Evolutionary conservation across 495 filamentous ascomycete species (phyloP), one percentile per base, ranked within the genome.

Genomic region (Venustampulla echinocandica): DNA sequence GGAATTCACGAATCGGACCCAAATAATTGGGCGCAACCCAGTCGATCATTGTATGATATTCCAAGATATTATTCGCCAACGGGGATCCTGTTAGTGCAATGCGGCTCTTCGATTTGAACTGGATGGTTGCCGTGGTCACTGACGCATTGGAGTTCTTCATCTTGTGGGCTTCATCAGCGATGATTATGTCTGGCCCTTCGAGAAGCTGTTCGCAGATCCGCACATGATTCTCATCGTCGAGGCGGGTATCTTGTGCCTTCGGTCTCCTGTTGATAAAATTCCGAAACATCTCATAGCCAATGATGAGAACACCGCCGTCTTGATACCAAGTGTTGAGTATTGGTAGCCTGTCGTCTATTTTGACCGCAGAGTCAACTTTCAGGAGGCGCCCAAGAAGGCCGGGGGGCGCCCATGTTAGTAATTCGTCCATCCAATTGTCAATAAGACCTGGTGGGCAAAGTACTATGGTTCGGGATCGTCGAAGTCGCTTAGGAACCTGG

Each of bases 51-150:
- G 81, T 61, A 55, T 80, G 87, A 56, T 94, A 94, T 50, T 97
- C 89, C 32, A 69, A 61, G 1, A 95, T 73, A 27, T 84, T 83
- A 56, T 94, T 97, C 0, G 82, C 79, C 14, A 97, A 60, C 7
- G 90, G 90, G 0, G 89, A 90, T 0, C 90, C 90, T 0, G 90
- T 94, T 50, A 95, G 64, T 2, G 87, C 90, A 56, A 97, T 85
- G 10, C 90, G 81, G 49, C 74, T 82, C 45, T 63, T 76, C 0
- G 89, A 82, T 40, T 59, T 69, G 50, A 96, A 80, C 9, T 66
- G 60, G 10, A 62, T 63, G 3, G 79, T 66, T 17, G 74, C 71
- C 36, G 62, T 47, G 17, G 78, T 61, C 14, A 87, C 62, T n/a
- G 63, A 56, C 0, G 79, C 61, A 0, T 49, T 56, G 0, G 62